Percentiles rank a stretch among this genome's conserved stretches.
Conservation (phyloP, 129 eudicot genomes). For the Erigeron canadensis region DNA sequence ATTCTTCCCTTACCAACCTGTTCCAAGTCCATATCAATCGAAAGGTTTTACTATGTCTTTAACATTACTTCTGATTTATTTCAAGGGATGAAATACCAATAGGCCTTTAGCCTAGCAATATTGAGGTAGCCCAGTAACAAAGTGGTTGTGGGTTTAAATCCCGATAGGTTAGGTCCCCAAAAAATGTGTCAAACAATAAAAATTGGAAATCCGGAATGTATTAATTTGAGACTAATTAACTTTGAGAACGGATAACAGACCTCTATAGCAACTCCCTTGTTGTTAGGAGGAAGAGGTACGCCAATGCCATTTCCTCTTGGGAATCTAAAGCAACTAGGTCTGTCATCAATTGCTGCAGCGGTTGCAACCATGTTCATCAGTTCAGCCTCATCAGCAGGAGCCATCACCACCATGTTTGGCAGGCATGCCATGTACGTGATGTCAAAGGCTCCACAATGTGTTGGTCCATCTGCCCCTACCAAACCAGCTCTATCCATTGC, state of each 20-base stretch:
- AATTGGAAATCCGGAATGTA: neutral
- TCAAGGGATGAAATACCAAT: too few species aligned
- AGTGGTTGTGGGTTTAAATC: too few species aligned
- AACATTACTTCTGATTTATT: neutral
- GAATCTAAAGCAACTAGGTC: conserved; percentile 81
- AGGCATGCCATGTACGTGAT: conserved; percentile 84
- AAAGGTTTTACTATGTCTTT: neutral
- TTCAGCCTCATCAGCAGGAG: conserved; percentile 85
- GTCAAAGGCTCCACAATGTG: conserved; percentile 94
- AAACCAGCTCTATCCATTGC: conserved; percentile 92
- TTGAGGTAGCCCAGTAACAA: too few species aligned
- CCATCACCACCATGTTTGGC: conserved; percentile 97
- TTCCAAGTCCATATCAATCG: conserved; percentile 19
- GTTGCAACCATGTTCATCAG: conserved; percentile 85
- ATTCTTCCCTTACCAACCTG: conserved; percentile 81
- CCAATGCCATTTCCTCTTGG: conserved; percentile 88
- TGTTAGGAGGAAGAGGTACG: conserved; percentile 51
- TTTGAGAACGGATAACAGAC: conserved; percentile 31
- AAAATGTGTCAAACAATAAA: neutral
- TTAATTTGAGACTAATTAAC: neutral
- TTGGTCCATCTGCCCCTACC: conserved; percentile 94
- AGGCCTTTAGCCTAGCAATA: too few species aligned
- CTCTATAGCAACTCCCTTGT: conserved; percentile 80
- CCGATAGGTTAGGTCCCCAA: neutral
- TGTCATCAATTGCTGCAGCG: conserved; percentile 75